Evolutionary conservation across 371 early-diverging fungal genomes (phyloP), one percentile per base, ranked within the genome.

Genomic region (Catenaria anguillulae): DNA sequence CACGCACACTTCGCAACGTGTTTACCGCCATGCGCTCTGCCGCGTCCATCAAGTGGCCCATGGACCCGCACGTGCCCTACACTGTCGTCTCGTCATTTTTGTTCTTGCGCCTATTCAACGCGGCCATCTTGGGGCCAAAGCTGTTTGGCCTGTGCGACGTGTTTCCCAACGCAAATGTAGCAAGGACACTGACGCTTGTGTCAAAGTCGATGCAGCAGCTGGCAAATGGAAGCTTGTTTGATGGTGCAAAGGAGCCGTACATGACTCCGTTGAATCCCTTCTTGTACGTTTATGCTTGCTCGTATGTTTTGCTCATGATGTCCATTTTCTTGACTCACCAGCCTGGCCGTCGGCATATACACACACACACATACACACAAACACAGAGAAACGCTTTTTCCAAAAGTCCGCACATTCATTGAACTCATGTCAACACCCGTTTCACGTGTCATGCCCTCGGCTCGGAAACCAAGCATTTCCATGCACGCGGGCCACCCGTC

Each of bases 221-320:
- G 15, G 52, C 66, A 26, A 65, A 65, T 23, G 2, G 55, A 13
- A 31, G 6, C 17, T 19, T 24, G 6, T 65, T 65, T 29, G 64
- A 63, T 31, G 65, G 66, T 24, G 34, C 15, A 4, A 65, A 65
- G 40, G 66, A 65, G n/a, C 63, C 66, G n/a, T 65, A n/a, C 37
- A 65, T 56, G 63, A 31, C 6, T 19, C 13, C 26, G 21, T 29
- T 65, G 46, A 65, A 65, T 36, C 46, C 35, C 5, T 4, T 17
- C 40, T 10, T 40, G 40, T 40, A 17, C 40, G 40, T 40, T 40
- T 54, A 36, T 10, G 55, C 63, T 26, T 34, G 4, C 4, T 19
- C 13, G 8, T 36, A 37, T 33, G 43, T 63, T 19, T 34, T 5
- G 33, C 4, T 6, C 2, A 52, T 65, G 50, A 64, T 64, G 33